Conservation (phyloP, 2,329 filamentous ascomycete species). For the Chlorencoelia australis region DNA sequence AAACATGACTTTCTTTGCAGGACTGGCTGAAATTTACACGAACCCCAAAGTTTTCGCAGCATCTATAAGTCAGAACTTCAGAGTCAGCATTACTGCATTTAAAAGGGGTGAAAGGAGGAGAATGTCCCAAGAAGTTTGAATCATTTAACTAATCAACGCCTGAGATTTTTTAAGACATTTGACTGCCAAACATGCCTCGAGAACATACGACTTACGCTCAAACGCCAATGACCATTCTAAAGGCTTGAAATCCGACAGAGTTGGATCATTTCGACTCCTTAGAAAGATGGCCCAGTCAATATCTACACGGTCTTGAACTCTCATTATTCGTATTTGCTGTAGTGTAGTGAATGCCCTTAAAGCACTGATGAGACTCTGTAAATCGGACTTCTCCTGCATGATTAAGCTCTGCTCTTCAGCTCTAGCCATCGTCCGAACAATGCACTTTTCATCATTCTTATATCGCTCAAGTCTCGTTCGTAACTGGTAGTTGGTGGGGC, state of each 20-base stretch:
- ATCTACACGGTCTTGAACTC: slow-evolving; percentile 50
- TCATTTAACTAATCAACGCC: too few relatives aligned
- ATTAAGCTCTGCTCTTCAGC: slow-evolving; percentile 20
- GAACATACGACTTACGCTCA: too few relatives aligned
- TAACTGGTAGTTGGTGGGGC: slow-evolving; percentile 8
- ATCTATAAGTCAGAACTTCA: too few relatives aligned
- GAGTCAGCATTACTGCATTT: too few relatives aligned
- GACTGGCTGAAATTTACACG: too few relatives aligned
- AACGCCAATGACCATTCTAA: slow-evolving; percentile 54
- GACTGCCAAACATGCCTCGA: too few relatives aligned
- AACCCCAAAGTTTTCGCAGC: too few relatives aligned
- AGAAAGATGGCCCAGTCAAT: slow-evolving; percentile 42
- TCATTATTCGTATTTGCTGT: slow-evolving; percentile 54
- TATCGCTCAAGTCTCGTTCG: slow-evolving; percentile 7
- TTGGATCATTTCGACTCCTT: slow-evolving; percentile 30
- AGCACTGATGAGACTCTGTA: slow-evolving; percentile 14
- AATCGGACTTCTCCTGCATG: slow-evolving; percentile 15
- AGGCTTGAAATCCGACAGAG: slow-evolving; percentile 35
- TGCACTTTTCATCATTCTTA: slow-evolving; percentile 10
- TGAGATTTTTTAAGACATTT: too few relatives aligned
- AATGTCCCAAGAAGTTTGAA: too few relatives aligned
- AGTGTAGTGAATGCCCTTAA: slow-evolving; percentile 43
- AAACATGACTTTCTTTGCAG: too few relatives aligned
- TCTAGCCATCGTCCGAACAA: slow-evolving; percentile 13
- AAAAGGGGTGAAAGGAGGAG: too few relatives aligned